Evolutionary conservation across 495 filamentous ascomycete species (phyloP).

Genomic region (Neurospora sublineolata): DNA sequence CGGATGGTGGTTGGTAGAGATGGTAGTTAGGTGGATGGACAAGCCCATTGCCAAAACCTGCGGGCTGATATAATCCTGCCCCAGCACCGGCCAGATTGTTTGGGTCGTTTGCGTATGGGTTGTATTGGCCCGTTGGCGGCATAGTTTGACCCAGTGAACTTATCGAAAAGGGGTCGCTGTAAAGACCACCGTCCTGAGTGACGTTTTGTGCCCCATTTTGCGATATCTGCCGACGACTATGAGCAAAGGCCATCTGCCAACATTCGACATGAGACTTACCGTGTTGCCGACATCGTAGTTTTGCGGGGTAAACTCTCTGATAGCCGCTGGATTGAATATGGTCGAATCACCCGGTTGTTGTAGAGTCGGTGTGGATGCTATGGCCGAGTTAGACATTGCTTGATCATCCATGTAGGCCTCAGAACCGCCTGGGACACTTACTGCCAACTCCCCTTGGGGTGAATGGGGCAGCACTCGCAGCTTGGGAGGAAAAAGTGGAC

Average conservation of each 20-base stretch:
- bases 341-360: constrained; percentile 26
- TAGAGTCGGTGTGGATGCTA: constrained; percentile 23
- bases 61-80: constrained; percentile 39
- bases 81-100: constrained; percentile 33
- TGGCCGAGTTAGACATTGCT: not conserved
- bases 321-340: constrained; percentile 44
- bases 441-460: constrained; percentile 49
- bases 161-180: constrained; percentile 53
- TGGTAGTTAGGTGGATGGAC: constrained; percentile 82
- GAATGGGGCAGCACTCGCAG: constrained; percentile 83
- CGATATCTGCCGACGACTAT: not conserved
- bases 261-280: constrained; percentile 33
- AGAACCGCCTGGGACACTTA: constrained; percentile 16
- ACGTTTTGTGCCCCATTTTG: constrained; percentile 11
- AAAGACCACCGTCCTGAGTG: constrained; percentile 12
- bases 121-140: constrained; percentile 39
- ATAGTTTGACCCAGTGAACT: constrained; percentile 40
- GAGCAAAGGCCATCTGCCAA: not conserved
- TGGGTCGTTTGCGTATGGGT: constrained; percentile 56
- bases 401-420: not conserved
- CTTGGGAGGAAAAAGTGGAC: constrained; percentile 64
- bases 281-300: constrained; percentile 53
- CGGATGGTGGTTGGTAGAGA: constrained; percentile 69
- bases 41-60: constrained; percentile 32
- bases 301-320: constrained; percentile 71